Conservation (phyloP, 805 yeast genomes). For the Saturnispora gosingensis region DNA sequence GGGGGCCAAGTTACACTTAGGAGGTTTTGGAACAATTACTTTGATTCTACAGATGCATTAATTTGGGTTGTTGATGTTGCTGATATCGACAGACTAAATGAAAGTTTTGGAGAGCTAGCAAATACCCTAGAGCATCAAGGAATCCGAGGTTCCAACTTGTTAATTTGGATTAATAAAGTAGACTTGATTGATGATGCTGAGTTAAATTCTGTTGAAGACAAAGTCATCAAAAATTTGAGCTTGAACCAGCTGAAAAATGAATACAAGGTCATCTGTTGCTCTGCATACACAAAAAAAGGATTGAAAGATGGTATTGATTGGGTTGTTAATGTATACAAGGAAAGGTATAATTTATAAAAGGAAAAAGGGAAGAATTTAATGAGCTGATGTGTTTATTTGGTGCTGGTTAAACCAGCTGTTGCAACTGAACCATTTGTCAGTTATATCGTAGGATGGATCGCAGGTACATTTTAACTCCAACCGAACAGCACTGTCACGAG, state of each 20-base stretch:
- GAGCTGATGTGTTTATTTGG: not conserved
- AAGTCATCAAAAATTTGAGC: not conserved
- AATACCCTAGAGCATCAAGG: conserved; percentile 58
- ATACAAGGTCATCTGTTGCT: conserved; percentile 34
- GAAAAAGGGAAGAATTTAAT: not conserved
- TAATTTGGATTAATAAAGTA: conserved; percentile 64
- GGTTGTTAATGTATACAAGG: conserved; percentile 32
- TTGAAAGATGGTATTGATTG: conserved; percentile 34
- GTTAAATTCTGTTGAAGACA: not conserved
- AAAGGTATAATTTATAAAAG: conserved; percentile 27
- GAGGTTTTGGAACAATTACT: conserved; percentile 93
- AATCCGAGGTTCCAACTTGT: conserved; percentile 57
- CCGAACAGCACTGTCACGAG: conserved; percentile 49
- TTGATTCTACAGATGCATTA: conserved; percentile 85
- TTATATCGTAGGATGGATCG: conserved; percentile 58
- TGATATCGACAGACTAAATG: conserved; percentile 62
- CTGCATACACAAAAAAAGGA: conserved; percentile 39
- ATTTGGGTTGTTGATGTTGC: conserved; percentile 85
- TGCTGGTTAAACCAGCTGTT: conserved; percentile 22
- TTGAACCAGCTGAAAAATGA: conserved; percentile 28
- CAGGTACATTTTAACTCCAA: conserved; percentile 57
- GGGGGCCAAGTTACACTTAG: conserved; percentile 93
- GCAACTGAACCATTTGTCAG: conserved; percentile 38
- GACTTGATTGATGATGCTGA: conserved; percentile 39
- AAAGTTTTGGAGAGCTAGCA: conserved; percentile 56